A percentile compares a stretch with the other conserved stretches of the same genome.
Evolutionary conservation across 495 filamentous ascomycete genomes (phyloP).

Genomic region (Neurospora tetraspora): DNA sequence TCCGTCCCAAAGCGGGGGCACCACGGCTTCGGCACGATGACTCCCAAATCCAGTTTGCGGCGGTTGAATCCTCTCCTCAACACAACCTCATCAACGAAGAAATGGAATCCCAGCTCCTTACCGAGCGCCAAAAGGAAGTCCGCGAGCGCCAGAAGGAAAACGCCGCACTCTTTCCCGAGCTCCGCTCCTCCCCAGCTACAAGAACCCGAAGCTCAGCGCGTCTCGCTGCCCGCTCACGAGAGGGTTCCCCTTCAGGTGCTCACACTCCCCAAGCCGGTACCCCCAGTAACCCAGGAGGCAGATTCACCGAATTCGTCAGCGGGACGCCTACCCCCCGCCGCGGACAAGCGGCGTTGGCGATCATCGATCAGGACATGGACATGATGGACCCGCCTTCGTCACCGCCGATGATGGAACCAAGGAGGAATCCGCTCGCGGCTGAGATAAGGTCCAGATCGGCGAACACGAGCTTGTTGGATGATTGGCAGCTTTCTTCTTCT

Average conservation of each 20-base stretch:
- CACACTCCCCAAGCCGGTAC: constrained; percentile 23
- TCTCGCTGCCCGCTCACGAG: neutral
- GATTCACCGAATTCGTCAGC: constrained; percentile 53
- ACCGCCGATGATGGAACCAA: constrained; percentile 33
- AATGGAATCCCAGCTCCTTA: constrained; percentile 56
- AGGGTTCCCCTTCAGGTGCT: neutral
- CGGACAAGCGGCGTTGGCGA: constrained; percentile 27
- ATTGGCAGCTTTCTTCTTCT: constrained; percentile 38
- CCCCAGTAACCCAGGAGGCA: constrained; percentile 21
- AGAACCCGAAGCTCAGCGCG: neutral
- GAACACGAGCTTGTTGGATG: constrained; percentile 29
- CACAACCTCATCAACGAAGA: constrained; percentile 7
- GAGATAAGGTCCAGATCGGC: constrained; percentile 35
- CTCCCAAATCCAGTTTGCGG: constrained; percentile 66
- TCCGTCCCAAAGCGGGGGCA: constrained; percentile 7
- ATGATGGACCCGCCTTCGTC: constrained; percentile 43
- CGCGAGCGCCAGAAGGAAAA: constrained; percentile 56
- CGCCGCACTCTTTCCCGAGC: constrained; percentile 59
- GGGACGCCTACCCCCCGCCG: constrained; percentile 73
- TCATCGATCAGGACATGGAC: constrained; percentile 33
- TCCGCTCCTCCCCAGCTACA: constrained; percentile 48
- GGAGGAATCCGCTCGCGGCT: constrained; percentile 39
- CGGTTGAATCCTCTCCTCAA: constrained; percentile 50
- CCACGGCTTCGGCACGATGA: constrained; percentile 57
- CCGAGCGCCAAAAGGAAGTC: constrained; percentile 64